Percentiles rank a stretch among this genome's conserved stretches.
Conservation (phyloP, 75 land plant species). For the Sequoiadendron giganteum region DNA sequence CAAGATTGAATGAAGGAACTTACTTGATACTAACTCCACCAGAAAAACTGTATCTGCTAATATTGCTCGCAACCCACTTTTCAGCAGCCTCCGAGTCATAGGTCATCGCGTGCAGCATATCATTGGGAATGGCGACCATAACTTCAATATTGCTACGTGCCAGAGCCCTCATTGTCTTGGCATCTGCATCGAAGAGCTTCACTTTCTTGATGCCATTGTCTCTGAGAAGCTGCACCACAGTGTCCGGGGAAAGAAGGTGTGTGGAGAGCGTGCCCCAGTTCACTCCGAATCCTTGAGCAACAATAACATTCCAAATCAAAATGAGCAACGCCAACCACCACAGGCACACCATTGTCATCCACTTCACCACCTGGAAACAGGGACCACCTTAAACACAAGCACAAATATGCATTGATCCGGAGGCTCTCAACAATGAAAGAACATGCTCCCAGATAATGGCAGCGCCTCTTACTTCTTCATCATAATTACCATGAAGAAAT, state of each 20-base stretch:
- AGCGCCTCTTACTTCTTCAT: no score
- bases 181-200: constrained; percentile 71
- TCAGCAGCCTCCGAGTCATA: constrained; percentile 19
- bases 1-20: background rate
- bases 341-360: background rate
- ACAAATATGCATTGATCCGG: no score
- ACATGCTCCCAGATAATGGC: no score
- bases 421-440: no score
- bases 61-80: constrained; percentile 43
- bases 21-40: constrained; percentile 37
- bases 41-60: constrained; percentile 25
- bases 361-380: background rate
- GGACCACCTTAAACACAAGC: no score
- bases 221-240: constrained; percentile 47
- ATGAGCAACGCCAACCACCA: background rate
- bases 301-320: background rate
- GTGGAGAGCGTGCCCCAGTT: constrained; percentile 65
- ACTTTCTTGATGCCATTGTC: constrained; percentile 59
- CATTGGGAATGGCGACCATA: constrained; percentile 69
- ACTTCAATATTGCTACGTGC: constrained; percentile 59
- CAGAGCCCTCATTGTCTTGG: constrained; percentile 27
- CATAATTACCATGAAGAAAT: no score
- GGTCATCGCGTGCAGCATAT: constrained; percentile 28
- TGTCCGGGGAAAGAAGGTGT: constrained; percentile 37
- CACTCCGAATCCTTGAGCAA: constrained; percentile 34